phyloP scores from a whole-genome alignment of 495 filamentous ascomycete species.

The Penicillium egyptiacum region DNA sequence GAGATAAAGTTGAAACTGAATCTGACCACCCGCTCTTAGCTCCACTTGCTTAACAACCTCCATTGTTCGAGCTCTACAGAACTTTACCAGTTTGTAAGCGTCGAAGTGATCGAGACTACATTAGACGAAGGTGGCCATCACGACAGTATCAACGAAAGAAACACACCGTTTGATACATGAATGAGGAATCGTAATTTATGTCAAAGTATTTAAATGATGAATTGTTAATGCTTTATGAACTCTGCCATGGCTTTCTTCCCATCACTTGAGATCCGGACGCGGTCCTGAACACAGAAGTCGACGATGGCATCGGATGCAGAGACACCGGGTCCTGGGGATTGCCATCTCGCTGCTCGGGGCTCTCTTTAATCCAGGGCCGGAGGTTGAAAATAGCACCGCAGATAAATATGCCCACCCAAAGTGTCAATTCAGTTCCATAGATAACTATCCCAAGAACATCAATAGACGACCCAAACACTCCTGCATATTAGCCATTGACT shows the following conservation, averaged over 20 bases:
- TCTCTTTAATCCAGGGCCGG: conserved; percentile 47
- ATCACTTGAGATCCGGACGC: conserved; percentile 37
- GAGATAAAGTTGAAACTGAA: background rate
- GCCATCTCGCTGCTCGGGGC: conserved; percentile 16
- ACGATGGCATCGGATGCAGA: conserved; percentile 53
- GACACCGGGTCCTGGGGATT: conserved; percentile 27
- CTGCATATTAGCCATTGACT: conserved; percentile 9
- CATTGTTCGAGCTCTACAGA: background rate
- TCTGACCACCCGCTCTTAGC: background rate
- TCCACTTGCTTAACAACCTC: background rate
- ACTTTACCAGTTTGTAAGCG: background rate
- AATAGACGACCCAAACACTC: conserved; percentile 54
- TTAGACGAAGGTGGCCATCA: background rate
- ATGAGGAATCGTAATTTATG: background rate
- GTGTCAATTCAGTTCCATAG: conserved; percentile 58
- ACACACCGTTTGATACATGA: background rate
- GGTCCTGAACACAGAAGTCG: conserved; percentile 57
- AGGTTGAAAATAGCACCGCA: conserved; percentile 61
- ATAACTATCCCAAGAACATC: conserved; percentile 60
- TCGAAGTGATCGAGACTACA: background rate
- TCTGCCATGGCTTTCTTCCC: conserved; percentile 21
- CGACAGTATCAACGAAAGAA: background rate
- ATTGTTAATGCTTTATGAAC: background rate
- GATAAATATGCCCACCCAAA: conserved; percentile 63
- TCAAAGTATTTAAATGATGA: background rate